A percentile compares a stretch with the other conserved stretches of the same genome.
Evolutionary conservation across 2,329 filamentous ascomycete genomes (phyloP).

Genomic region (Lachnellula cervina): DNA sequence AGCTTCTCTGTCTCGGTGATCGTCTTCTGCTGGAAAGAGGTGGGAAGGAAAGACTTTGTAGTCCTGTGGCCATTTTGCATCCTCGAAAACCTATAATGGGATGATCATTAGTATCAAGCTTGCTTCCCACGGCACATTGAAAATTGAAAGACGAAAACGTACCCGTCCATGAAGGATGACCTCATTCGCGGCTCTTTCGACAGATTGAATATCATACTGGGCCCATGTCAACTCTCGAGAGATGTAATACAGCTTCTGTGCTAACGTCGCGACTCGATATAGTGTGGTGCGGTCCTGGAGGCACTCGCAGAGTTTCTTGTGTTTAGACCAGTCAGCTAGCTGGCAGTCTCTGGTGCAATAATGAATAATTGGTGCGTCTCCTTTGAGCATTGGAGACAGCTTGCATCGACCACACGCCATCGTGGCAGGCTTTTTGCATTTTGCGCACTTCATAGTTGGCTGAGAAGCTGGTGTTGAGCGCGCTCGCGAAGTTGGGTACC

Average conservation of each 20-base stretch:
- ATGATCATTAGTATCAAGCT: background rate
- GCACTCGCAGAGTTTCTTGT: background rate
- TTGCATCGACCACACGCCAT: background rate
- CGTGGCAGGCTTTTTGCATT: background rate
- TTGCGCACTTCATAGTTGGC: background rate
- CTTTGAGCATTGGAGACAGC: background rate
- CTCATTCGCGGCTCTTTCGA: background rate
- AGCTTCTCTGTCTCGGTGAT: background rate
- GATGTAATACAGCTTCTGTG: constrained; percentile 4
- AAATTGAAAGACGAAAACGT: background rate
- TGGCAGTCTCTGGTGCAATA: constrained; percentile 1
- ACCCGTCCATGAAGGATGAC: background rate
- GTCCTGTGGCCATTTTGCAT: background rate
- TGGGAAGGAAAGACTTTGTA: background rate
- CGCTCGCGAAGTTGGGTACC: no score
- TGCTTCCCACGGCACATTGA: background rate
- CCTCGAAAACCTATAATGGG: background rate
- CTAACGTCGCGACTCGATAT: background rate
- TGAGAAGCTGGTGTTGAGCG: background rate
- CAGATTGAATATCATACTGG: background rate
- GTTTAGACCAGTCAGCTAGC: background rate
- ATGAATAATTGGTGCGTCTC: background rate
- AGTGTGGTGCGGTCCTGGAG: background rate
- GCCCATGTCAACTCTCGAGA: constrained; percentile 1
- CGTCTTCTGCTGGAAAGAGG: background rate